These are phyloP conservation scores for Diospyros kaki DNA, from an alignment of 148 eudicot species.

Conservation along the genomic window DNA sequence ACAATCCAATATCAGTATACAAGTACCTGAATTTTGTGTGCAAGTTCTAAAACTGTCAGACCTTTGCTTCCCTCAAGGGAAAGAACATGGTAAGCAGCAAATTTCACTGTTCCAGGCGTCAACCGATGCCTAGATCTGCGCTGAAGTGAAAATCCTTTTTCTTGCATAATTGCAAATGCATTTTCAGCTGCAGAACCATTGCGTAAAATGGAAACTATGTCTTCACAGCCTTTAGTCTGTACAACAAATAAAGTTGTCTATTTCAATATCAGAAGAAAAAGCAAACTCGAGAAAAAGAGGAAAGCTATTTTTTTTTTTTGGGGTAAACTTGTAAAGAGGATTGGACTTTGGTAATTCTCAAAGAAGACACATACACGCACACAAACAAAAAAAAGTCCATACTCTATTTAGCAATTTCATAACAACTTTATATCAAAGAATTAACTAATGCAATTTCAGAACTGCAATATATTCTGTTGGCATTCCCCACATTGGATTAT, in stretches of 20 bases:
- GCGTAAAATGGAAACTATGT: slow-evolving; percentile 41
- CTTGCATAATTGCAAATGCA: slow-evolving; percentile 54
- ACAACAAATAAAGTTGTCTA: slow-evolving; percentile 6
- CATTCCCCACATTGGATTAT: too few relatives aligned
- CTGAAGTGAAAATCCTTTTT: slow-evolving; percentile 45
- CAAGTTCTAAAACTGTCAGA: slow-evolving; percentile 45
- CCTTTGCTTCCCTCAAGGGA: slow-evolving; percentile 59
- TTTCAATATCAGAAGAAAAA: neutral
- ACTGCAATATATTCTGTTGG: too few relatives aligned
- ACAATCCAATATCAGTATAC: neutral
- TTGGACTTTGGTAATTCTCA: neutral
- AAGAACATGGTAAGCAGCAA: slow-evolving; percentile 65
- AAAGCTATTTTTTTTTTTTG: neutral
- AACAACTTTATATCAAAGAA: neutral
- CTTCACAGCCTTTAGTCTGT: slow-evolving; percentile 53
- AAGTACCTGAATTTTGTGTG: slow-evolving; percentile 59
- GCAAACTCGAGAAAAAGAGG: neutral
- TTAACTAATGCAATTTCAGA: too few relatives aligned
- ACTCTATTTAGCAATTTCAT: neutral
- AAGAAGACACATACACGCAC: neutral
- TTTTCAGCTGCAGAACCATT: slow-evolving; percentile 57
- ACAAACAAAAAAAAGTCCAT: neutral
- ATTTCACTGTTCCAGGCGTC: slow-evolving; percentile 64
- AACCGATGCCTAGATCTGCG: slow-evolving; percentile 55
- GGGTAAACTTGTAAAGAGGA: neutral